Evolutionary conservation across 148 eudicot species (phyloP), one percentile per base, ranked within the genome.

Genomic region (Chenopodium formosanum): DNA sequence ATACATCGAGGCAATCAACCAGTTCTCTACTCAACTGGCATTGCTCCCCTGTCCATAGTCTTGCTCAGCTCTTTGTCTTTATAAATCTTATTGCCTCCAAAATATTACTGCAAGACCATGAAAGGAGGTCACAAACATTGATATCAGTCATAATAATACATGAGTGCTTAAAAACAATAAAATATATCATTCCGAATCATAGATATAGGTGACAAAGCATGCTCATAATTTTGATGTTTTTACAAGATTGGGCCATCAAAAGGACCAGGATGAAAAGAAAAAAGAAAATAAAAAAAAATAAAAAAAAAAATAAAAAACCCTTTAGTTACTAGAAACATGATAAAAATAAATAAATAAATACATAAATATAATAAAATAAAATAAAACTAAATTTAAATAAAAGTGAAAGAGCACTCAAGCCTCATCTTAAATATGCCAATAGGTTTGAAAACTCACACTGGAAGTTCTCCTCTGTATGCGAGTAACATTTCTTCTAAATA

Each of bases 391-490:
- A 40, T 6, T 5, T 40, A 5, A 40, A 40, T 69, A 22, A 29
- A 69, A 31, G 46, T 31, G 22, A 69, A 0, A 69, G 46, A 69
- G 8, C 37, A 12, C 32, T 44, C 19, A 56, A 71, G 53, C 23
- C 40, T 37, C 82, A 52, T 56, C 29, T 56, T 5, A 50, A 68
- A 25, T 50, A 64, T 56, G 66, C 25, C 58, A 73, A 9, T 34
- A 40, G 40, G 44, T 23, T 47, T 40, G 70, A 50, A 56, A 74
- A 50, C 75, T 79, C 70, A 52, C 76, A 22, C 27, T 84, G 1
- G 77, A 69, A 37, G 56, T 66, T 31, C 62, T 75, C 66, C 70
- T 79, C 62, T 66, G 60, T 62, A 32, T 25, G 78, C 29, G 76
- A 23, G 71, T 22, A 7, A 53, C 64, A 56, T 34, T 80, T 37